Percentiles rank a stretch among this genome's conserved stretches.
phyloP scores from a whole-genome alignment of 495 filamentous ascomycete genomes.

The Clohesyomyces aquaticus region DNA sequence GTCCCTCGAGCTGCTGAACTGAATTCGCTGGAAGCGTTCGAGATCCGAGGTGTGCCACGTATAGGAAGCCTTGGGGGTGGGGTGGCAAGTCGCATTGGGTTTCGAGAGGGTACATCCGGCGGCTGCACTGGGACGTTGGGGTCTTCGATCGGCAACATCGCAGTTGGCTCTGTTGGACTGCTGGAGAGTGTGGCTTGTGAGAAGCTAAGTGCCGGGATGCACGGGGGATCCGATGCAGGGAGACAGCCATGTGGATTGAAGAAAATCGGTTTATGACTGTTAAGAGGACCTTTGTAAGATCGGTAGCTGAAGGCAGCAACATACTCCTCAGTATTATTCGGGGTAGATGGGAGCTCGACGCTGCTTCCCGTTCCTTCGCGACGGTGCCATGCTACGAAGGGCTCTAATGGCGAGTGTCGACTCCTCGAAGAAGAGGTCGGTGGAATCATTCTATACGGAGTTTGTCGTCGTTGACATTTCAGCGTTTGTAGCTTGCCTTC shows the following conservation, averaged over 20 bases:
- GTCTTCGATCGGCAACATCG: not conserved
- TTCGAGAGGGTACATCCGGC: slow-evolving; percentile 11
- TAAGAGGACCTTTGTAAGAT: slow-evolving; percentile 25
- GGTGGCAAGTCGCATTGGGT: slow-evolving; percentile 1
- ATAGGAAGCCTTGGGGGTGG: not conserved
- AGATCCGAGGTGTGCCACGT: not conserved
- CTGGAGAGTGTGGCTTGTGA: not conserved
- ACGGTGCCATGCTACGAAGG: slow-evolving; percentile 12
- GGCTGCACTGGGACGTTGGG: not conserved
- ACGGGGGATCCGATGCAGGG: not conserved
- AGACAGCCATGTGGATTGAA: not conserved
- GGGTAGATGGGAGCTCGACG: not conserved
- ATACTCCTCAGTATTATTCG: slow-evolving; percentile 10
- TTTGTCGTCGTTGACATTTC: slow-evolving; percentile 18
- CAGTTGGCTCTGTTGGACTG: not conserved
- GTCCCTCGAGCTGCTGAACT: slow-evolving; percentile 15
- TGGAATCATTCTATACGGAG: not conserved
- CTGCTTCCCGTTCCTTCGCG: not conserved
- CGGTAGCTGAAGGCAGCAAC: slow-evolving; percentile 1
- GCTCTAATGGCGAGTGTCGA: slow-evolving; percentile 10
- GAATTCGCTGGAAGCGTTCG: slow-evolving; percentile 12
- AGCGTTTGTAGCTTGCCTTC: not conserved
- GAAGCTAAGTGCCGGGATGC: not conserved
- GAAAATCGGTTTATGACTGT: slow-evolving; percentile 3
- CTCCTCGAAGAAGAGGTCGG: not conserved